A percentile compares a stretch with the other conserved stretches of the same genome.
Evolutionary conservation across 306 rosid genomes (phyloP).

Genomic region (Vicia faba): DNA sequence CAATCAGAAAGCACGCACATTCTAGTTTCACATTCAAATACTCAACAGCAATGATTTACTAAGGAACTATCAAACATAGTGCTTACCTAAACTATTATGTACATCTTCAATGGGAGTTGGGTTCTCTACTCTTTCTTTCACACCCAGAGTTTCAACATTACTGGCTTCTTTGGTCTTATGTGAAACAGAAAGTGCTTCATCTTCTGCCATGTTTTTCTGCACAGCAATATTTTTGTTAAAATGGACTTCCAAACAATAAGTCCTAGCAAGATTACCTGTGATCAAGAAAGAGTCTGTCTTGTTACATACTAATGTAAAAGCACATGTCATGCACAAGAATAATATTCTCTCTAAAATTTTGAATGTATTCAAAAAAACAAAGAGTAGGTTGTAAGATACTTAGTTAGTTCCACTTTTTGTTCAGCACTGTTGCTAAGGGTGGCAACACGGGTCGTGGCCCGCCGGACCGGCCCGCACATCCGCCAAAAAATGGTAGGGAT

Average conservation of each 20-base stretch:
- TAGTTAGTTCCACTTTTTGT: conserved; percentile 41
- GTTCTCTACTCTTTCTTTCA: conserved; percentile 40
- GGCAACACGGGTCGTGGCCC: too few relatives aligned
- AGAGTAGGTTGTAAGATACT: conserved; percentile 5
- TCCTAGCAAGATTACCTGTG: conserved; percentile 22
- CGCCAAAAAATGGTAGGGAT: too few relatives aligned
- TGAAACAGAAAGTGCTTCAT: conserved; percentile 37
- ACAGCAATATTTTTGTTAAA: conserved; percentile 37
- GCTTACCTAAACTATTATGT: conserved; percentile 58
- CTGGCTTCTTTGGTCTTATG: conserved; percentile 36
- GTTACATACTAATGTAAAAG: conserved; percentile 13
- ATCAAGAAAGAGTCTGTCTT: conserved; percentile 34
- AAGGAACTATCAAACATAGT: conserved; percentile 32
- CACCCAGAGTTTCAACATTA: conserved; percentile 23
- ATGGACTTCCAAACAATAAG: conserved; percentile 29
- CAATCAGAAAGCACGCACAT: conserved; percentile 16
- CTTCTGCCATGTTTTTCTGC: conserved; percentile 47
- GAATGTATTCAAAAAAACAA: background rate
- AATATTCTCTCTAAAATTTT: background rate
- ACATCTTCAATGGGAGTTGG: conserved; percentile 37
- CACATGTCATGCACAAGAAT: background rate
- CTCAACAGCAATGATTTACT: conserved; percentile 14
- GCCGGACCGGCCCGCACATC: too few relatives aligned
- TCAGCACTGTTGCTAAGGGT: too few relatives aligned
- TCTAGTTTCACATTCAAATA: conserved; percentile 16